phyloP scores from a whole-genome alignment of 345 rosid genomes.

The Sonneratia caseolaris region DNA sequence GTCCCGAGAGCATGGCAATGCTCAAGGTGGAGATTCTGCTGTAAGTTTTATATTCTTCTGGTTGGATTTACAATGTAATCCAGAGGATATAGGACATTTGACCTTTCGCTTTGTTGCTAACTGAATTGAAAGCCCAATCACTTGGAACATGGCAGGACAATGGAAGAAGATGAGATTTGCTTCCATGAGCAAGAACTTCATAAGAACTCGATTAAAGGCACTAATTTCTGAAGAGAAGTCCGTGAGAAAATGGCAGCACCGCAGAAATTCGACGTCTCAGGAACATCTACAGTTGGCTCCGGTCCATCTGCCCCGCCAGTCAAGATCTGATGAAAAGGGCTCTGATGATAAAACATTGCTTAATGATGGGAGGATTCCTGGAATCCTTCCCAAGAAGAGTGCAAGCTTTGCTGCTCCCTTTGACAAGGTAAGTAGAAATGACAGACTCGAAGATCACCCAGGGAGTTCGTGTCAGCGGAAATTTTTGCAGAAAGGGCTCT shows the following conservation, averaged over 20 bases:
- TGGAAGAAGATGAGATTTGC: constrained; percentile 22
- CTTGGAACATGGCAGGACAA: constrained; percentile 19
- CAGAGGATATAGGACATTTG: background rate
- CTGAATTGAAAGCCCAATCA: background rate
- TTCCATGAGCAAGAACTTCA: constrained; percentile 35
- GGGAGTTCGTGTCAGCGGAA: background rate
- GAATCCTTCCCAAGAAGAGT: too few relatives aligned
- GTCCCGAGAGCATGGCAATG: background rate
- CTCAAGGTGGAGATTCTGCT: background rate
- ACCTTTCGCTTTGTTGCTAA: background rate
- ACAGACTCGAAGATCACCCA: too few relatives aligned
- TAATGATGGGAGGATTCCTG: background rate
- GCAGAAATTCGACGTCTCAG: constrained; percentile 35
- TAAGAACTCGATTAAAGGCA: constrained; percentile 49
- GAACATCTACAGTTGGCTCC: constrained; percentile 14
- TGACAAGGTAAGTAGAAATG: too few relatives aligned
- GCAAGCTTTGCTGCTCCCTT: too few relatives aligned
- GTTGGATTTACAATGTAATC: background rate
- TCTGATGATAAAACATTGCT: background rate
- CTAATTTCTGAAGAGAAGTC: constrained; percentile 43
- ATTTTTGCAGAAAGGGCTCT: background rate
- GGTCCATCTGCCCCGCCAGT: constrained; percentile 14
- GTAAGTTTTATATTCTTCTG: background rate
- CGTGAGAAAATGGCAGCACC: constrained; percentile 44
- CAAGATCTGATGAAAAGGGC: background rate